Conservation (phyloP, 257 asterid genomes). For the Nyctanthes arbortristis region DNA sequence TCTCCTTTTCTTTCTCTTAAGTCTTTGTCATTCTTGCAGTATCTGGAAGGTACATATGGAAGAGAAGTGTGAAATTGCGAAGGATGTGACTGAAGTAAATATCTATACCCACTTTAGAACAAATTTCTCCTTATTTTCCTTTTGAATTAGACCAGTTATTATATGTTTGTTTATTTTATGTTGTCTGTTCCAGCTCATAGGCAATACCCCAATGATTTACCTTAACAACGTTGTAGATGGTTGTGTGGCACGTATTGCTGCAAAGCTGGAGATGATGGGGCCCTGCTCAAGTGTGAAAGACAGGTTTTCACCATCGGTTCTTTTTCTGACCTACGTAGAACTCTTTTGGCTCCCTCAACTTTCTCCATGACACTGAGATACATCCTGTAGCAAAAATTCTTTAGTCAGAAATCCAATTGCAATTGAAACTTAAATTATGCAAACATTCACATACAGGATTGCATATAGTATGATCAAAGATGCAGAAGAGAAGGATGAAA, state of each 20-base stretch:
- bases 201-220: conserved; percentile 54
- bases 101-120: background rate
- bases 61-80: conserved; percentile 32
- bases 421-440: background rate
- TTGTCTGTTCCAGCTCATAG: conserved; percentile 28
- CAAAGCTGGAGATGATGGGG: conserved; percentile 50
- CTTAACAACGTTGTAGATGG: conserved; percentile 47
- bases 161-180: background rate
- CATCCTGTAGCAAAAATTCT: background rate
- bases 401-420: too few relatives aligned
- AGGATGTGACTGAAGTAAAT: conserved; percentile 45
- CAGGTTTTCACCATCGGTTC: conserved; percentile 24
- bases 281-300: conserved; percentile 53
- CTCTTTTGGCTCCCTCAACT: background rate
- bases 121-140: background rate
- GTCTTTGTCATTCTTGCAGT: conserved; percentile 18
- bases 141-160: background rate
- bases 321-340: background rate
- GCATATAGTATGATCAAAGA: conserved; percentile 51
- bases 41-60: conserved; percentile 25
- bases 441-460: conserved; percentile 32
- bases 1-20: background rate
- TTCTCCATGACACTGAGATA: background rate
- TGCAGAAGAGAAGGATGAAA: conserved; percentile 55
- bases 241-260: conserved; percentile 43